These are phyloP conservation scores for Zasmidium angulare DNA, from an alignment of 2,329 filamentous ascomycete species.

Conservation along the genomic window DNA sequence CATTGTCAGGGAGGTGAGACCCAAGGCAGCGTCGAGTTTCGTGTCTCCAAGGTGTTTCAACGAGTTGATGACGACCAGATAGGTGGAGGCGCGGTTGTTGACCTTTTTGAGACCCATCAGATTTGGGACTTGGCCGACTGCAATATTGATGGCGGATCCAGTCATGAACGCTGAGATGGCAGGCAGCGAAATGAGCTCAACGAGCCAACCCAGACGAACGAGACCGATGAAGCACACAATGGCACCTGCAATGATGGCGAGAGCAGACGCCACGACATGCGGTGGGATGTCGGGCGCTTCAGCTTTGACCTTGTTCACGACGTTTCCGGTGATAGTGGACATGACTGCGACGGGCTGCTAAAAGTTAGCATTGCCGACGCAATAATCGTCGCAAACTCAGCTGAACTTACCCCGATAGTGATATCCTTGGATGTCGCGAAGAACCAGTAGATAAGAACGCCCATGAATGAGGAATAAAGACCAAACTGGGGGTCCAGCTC, in stretches of 20 bases:
- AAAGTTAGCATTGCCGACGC: constrained; percentile 9
- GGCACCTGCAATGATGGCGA: constrained; percentile 74
- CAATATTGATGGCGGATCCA: constrained; percentile 87
- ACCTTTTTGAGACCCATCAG: constrained; percentile 75
- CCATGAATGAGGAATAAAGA: constrained; percentile 94
- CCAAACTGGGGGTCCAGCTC: constrained; percentile 79
- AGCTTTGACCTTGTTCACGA: constrained; percentile 65
- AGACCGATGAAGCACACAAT: constrained; percentile 80
- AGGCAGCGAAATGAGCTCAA: constrained; percentile 87
- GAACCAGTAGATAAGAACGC: constrained; percentile 92
- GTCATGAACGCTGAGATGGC: constrained; percentile 97
- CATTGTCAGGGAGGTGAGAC: constrained; percentile 74
- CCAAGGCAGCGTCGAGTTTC: constrained; percentile 80
- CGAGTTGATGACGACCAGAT: constrained; percentile 78
- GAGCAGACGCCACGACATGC: constrained; percentile 72
- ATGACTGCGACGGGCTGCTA: constrained; percentile 88
- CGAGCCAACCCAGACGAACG: constrained; percentile 79
- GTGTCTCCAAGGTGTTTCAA: constrained; percentile 68
- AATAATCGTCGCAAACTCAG: not conserved
- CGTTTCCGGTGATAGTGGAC: constrained; percentile 83
- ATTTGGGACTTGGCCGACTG: constrained; percentile 75
- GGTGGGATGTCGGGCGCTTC: constrained; percentile 58
- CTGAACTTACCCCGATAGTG: constrained; percentile 79
- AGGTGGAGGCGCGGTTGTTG: constrained; percentile 75
- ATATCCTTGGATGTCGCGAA: constrained; percentile 99